Percentiles rank a stretch among this genome's conserved stretches.
These are phyloP conservation scores for Chytriomyces hyalinus DNA, from an alignment of 192 early-diverging fungal species.

Conservation along the genomic window DNA sequence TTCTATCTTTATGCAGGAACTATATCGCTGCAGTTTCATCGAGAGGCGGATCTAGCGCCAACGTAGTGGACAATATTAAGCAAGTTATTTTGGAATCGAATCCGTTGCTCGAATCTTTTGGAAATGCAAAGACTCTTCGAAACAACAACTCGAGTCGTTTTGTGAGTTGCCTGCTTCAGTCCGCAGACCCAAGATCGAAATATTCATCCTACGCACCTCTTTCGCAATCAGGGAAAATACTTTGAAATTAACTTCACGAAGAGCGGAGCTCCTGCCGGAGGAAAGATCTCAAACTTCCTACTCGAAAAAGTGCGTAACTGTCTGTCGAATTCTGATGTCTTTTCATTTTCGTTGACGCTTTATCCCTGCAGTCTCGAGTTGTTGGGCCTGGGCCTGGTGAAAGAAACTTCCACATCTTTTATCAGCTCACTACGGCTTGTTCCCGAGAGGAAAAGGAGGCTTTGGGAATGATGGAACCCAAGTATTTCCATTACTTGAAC, in stretches of 20 bases:
- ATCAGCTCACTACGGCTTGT: slow-evolving; percentile 52
- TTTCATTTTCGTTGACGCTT: slow-evolving; percentile 1
- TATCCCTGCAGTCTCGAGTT: slow-evolving; percentile 75
- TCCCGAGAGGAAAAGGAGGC: slow-evolving; percentile 48
- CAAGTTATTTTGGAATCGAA: slow-evolving; percentile 99
- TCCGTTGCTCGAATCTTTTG: slow-evolving; percentile 97
- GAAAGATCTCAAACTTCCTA: slow-evolving; percentile 96
- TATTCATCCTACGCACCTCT: background rate
- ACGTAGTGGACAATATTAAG: slow-evolving; percentile 91
- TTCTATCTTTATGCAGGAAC: slow-evolving; percentile 69
- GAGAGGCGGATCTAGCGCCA: slow-evolving; percentile 61
- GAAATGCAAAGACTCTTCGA: slow-evolving; percentile 96
- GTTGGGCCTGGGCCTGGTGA: slow-evolving; percentile 93
- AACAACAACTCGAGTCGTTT: slow-evolving; percentile 99
- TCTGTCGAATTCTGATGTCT: slow-evolving; percentile 1
- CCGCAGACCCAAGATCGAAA: no score
- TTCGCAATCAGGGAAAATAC: slow-evolving; percentile 85
- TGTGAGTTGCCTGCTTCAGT: slow-evolving; percentile 53
- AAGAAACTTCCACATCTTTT: slow-evolving; percentile 98
- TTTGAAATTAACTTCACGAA: slow-evolving; percentile 97
- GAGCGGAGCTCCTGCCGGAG: slow-evolving; percentile 92
- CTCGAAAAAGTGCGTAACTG: slow-evolving; percentile 80
- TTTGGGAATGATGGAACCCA: slow-evolving; percentile 60
- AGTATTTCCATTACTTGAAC: slow-evolving; percentile 59
- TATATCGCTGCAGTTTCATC: slow-evolving; percentile 97